phyloP scores from a whole-genome alignment of 106 monocot species.

The Amphibolis antarctica region DNA sequence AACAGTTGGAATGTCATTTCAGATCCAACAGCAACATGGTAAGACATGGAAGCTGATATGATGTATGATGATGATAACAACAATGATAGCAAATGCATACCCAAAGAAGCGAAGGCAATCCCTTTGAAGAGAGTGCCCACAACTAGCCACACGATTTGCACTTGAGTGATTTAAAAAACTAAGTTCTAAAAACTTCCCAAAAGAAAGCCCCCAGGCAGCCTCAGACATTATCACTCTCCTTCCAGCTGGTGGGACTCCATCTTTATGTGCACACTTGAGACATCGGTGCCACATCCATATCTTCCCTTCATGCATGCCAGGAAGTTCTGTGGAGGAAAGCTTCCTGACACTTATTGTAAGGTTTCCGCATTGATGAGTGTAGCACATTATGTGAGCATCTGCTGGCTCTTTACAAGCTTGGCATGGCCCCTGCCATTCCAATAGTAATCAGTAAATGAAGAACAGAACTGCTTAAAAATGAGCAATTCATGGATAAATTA shows the following conservation, averaged over 20 bases:
- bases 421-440: slow-evolving; percentile 42
- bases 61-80: background rate
- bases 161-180: slow-evolving; percentile 79
- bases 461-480: background rate
- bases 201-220: slow-evolving; percentile 90
- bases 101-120: slow-evolving; percentile 93
- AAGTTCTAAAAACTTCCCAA: slow-evolving; percentile 98
- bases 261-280: slow-evolving; percentile 46
- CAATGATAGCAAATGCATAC: slow-evolving; percentile 21
- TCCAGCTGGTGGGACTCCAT: slow-evolving; percentile 71
- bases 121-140: slow-evolving; percentile 90
- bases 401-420: slow-evolving; percentile 50
- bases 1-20: background rate
- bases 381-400: slow-evolving; percentile 71
- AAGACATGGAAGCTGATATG: too few relatives aligned
- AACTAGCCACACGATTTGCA: slow-evolving; percentile 79
- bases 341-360: slow-evolving; percentile 62
- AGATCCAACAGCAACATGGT: background rate
- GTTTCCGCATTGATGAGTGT: slow-evolving; percentile 69
- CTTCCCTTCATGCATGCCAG: slow-evolving; percentile 71
- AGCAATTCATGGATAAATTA: slow-evolving; percentile 11
- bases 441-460: background rate
- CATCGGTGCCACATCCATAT: slow-evolving; percentile 99
- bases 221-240: slow-evolving; percentile 91
- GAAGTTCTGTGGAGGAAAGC: slow-evolving; percentile 40